Evolutionary conservation across 1,284 basidiomycete genomes (phyloP).

Genomic region (Coniophora puteana): DNA sequence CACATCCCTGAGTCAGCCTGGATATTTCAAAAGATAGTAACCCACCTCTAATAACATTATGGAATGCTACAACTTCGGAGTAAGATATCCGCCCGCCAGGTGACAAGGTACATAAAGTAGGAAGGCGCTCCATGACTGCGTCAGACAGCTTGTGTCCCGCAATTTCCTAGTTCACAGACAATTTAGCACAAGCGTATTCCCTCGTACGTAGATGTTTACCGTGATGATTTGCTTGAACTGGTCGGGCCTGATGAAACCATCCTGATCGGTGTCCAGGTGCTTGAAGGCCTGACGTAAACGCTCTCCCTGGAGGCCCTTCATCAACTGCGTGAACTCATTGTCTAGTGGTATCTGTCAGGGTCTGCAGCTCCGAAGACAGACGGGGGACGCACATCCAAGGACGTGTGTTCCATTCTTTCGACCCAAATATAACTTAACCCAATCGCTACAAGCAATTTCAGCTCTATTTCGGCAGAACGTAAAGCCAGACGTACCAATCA

Average conservation of each 20-base stretch:
- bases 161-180: constrained; percentile 60
- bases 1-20: constrained; percentile 9
- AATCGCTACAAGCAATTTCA: constrained; percentile 54
- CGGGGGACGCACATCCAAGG: constrained; percentile 79
- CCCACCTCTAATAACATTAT: constrained; percentile 85
- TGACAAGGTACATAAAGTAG: constrained; percentile 83
- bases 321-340: constrained; percentile 93
- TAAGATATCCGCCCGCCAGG: constrained; percentile 90
- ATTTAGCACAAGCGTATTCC: neutral
- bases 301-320: constrained; percentile 97
- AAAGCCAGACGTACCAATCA: constrained; percentile 59
- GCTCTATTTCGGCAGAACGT: constrained; percentile 8
- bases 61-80: constrained; percentile 93
- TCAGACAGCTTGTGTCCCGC: constrained; percentile 95
- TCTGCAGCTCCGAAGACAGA: constrained; percentile 6
- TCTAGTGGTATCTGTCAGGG: constrained; percentile 41
- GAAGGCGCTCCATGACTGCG: constrained; percentile 83
- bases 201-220: constrained; percentile 32
- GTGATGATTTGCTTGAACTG: constrained; percentile 93
- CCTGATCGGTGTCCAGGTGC: constrained; percentile 82
- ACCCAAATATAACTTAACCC: constrained; percentile 92
- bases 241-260: constrained; percentile 89
- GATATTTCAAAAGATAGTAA: constrained; percentile 13
- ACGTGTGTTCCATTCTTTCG: constrained; percentile 88
- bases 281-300: constrained; percentile 92